A percentile compares a stretch with the other conserved stretches of the same genome.
Conservation (phyloP, 176 grass and related monocot species). For the Cenchrus americanus region DNA sequence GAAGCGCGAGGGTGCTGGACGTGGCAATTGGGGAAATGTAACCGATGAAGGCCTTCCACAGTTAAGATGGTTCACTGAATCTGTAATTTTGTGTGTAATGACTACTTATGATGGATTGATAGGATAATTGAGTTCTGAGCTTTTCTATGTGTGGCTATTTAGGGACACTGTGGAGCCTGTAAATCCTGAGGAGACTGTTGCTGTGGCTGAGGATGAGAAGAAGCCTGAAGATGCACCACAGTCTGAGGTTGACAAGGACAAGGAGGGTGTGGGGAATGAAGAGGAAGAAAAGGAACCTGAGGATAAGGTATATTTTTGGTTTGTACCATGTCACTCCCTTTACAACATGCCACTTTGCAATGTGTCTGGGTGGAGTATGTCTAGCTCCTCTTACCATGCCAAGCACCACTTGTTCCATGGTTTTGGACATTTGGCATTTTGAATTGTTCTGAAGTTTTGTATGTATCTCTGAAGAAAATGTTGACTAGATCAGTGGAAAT, state of each 20-base stretch:
- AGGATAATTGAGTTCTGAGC: neutral
- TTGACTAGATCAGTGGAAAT: neutral
- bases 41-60: slow-evolving; percentile 61
- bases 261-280: slow-evolving; percentile 47
- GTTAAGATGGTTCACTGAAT: slow-evolving; percentile 41
- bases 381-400: neutral
- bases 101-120: neutral
- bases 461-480: neutral
- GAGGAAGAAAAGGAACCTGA: slow-evolving; percentile 66
- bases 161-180: slow-evolving; percentile 38
- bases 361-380: neutral
- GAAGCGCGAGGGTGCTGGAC: slow-evolving; percentile 78
- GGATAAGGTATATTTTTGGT: slow-evolving; percentile 59
- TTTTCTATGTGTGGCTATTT: neutral
- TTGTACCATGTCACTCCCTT: neutral
- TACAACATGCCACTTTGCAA: neutral
- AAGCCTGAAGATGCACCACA: slow-evolving; percentile 46
- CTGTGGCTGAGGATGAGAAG: slow-evolving; percentile 52
- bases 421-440: neutral
- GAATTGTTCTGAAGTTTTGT: neutral
- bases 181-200: slow-evolving; percentile 28
- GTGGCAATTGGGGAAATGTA: slow-evolving; percentile 78
- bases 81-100: neutral
- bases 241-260: slow-evolving; percentile 43
- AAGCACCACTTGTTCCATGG: neutral